phyloP scores from a whole-genome alignment of 495 filamentous ascomycete genomes.

The Tuber aestivum region DNA sequence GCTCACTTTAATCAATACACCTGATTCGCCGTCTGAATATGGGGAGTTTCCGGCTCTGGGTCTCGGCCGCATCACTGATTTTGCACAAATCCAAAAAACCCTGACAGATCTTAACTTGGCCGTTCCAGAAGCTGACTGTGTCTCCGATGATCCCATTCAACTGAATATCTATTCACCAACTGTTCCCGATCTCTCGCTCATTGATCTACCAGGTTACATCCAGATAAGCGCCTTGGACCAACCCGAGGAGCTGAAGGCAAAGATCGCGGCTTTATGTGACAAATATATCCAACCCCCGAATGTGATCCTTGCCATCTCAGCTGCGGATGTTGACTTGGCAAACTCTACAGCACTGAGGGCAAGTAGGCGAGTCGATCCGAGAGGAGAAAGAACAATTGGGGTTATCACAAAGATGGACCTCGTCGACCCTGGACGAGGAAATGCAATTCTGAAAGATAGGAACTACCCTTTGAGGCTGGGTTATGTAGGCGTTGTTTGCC shows the following conservation, averaged over 20 bases:
- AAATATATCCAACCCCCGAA: slow-evolving; percentile 97
- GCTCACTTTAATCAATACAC: slow-evolving; percentile 92
- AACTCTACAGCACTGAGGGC: slow-evolving; percentile 92
- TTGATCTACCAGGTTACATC: slow-evolving; percentile 95
- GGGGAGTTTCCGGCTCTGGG: slow-evolving; percentile 94
- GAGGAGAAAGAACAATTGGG: slow-evolving; percentile 93
- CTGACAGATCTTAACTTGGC: slow-evolving; percentile 92
- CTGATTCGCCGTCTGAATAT: slow-evolving; percentile 82
- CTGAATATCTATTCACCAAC: slow-evolving; percentile 90
- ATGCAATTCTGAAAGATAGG: slow-evolving; percentile 69
- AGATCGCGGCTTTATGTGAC: slow-evolving; percentile 93
- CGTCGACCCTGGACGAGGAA: slow-evolving; percentile 75
- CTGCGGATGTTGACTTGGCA: slow-evolving; percentile 92
- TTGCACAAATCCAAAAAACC: slow-evolving; percentile 83
- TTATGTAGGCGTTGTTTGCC: slow-evolving; percentile 94
- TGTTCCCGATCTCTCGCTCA: slow-evolving; percentile 91
- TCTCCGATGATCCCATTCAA: slow-evolving; percentile 94
- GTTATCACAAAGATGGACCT: slow-evolving; percentile 99
- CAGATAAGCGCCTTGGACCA: slow-evolving; percentile 89
- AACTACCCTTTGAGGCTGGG: slow-evolving; percentile 92
- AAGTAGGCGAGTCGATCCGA: slow-evolving; percentile 83
- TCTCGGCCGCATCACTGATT: slow-evolving; percentile 85
- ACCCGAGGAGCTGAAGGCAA: slow-evolving; percentile 83
- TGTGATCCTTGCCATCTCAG: slow-evolving; percentile 93
- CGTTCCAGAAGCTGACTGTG: slow-evolving; percentile 81